Evolutionary conservation across 352 stramenopile species (phyloP).

Genomic region (Phytophthora multivora): DNA sequence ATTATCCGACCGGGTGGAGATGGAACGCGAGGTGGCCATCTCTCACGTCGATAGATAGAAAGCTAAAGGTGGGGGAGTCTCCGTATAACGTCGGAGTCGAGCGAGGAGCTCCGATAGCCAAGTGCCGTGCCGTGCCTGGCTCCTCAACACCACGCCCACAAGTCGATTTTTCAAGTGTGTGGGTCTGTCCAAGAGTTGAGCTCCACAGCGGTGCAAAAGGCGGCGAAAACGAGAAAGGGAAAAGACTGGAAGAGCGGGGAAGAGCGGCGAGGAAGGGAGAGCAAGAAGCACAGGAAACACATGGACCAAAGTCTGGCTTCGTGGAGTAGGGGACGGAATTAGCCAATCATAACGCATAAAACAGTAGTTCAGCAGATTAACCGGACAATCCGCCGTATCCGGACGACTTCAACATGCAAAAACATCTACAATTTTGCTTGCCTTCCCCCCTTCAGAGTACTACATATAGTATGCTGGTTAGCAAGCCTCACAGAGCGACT

Average conservation of each 20-base stretch:
- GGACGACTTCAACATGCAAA: slow-evolving; percentile 18
- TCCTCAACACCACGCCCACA: slow-evolving; percentile 7
- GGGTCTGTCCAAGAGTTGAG: slow-evolving; percentile 8
- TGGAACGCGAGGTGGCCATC: slow-evolving; percentile 33
- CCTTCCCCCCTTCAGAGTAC: too few species aligned
- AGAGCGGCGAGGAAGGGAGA: slow-evolving; percentile 27
- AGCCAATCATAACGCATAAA: slow-evolving; percentile 8
- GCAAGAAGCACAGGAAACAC: slow-evolving; percentile 22
- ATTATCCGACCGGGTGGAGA: slow-evolving; percentile 28
- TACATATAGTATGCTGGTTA: neutral
- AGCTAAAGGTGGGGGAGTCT: slow-evolving; percentile 8
- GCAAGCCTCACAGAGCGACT: slow-evolving; percentile 29
- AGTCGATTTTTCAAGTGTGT: slow-evolving; percentile 18
- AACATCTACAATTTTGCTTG: too few species aligned
- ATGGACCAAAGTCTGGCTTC: slow-evolving; percentile 26
- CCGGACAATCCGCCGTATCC: slow-evolving; percentile 10
- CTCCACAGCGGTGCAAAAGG: slow-evolving; percentile 16
- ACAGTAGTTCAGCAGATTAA: slow-evolving; percentile 5
- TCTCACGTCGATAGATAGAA: neutral
- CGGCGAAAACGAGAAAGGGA: slow-evolving; percentile 21
- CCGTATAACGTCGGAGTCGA: slow-evolving; percentile 8
- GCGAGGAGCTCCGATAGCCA: slow-evolving; percentile 5
- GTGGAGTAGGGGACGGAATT: slow-evolving; percentile 1
- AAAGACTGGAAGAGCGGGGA: slow-evolving; percentile 27
- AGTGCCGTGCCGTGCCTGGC: slow-evolving; percentile 3